Percentiles rank a stretch among this genome's conserved stretches.
Conservation (phyloP, 2,329 filamentous ascomycete genomes). For the Parastagonospora avenae region DNA sequence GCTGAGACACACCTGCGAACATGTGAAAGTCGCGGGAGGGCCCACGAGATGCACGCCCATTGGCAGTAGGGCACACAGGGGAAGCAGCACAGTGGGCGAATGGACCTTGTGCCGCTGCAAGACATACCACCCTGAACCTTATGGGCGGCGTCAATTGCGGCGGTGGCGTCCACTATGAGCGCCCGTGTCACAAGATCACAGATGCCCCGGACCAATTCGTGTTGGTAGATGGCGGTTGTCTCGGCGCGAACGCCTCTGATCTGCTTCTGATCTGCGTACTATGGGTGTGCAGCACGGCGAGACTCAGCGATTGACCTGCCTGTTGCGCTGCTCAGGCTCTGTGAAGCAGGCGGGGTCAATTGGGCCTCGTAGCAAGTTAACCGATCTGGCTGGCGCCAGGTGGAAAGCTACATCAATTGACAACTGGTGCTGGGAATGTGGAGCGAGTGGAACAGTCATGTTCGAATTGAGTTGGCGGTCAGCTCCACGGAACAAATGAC, state of each 20-base stretch:
- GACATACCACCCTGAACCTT: constrained; percentile 33
- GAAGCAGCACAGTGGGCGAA: constrained; percentile 22
- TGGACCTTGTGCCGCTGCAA: constrained; percentile 33
- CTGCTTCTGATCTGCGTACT: constrained; percentile 10
- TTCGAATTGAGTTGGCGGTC: constrained; percentile 28
- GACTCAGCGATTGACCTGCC: constrained; percentile 18
- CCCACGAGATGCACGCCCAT: constrained; percentile 11
- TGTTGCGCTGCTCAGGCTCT: constrained; percentile 12
- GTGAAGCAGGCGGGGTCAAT: constrained; percentile 23
- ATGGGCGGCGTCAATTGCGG: constrained; percentile 31
- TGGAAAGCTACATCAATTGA: not conserved
- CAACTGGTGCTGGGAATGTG: constrained; percentile 18
- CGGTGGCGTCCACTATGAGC: constrained; percentile 28
- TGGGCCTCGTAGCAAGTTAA: constrained; percentile 21
- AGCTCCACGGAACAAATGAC: constrained; percentile 16
- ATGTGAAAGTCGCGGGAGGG: constrained; percentile 2
- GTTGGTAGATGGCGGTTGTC: constrained; percentile 31
- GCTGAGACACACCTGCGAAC: constrained; percentile 6
- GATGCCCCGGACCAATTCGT: constrained; percentile 20
- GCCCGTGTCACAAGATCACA: constrained; percentile 41
- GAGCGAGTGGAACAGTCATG: constrained; percentile 31
- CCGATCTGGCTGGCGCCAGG: constrained; percentile 3
- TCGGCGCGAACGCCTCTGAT: constrained; percentile 18
- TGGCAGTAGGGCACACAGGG: constrained; percentile 6
- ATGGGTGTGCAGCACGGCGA: constrained; percentile 1